Conservation (phyloP, 345 rosid genomes). For the Eucalyptus erythrocorys region DNA sequence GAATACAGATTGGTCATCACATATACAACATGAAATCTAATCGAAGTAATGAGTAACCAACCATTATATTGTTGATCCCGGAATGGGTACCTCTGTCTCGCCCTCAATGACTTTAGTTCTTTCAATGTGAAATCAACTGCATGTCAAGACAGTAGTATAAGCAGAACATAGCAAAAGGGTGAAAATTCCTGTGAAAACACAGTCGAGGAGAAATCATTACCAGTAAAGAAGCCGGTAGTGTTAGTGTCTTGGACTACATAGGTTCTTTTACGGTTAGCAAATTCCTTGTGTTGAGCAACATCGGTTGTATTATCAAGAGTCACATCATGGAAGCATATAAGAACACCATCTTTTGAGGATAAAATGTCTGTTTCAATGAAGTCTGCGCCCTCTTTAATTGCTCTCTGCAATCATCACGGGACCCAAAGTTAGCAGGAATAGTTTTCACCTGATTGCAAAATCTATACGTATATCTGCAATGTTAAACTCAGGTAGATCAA, state of each 20-base stretch:
- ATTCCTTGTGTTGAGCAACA: slow-evolving; percentile 62
- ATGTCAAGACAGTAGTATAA: not conserved
- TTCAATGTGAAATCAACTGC: slow-evolving; percentile 83
- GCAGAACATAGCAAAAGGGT: not conserved
- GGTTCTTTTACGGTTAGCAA: slow-evolving; percentile 73
- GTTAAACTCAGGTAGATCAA: not conserved
- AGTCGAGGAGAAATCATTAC: slow-evolving; percentile 14
- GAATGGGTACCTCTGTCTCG: slow-evolving; percentile 68
- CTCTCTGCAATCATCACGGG: slow-evolving; percentile 46
- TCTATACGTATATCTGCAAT: not conserved
- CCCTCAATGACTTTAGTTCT: slow-evolving; percentile 61
- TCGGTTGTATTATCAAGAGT: slow-evolving; percentile 70
- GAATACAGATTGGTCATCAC: not conserved
- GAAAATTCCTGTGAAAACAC: not conserved
- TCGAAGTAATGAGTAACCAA: slow-evolving; percentile 4
- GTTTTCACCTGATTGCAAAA: not conserved
- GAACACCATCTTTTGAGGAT: slow-evolving; percentile 74
- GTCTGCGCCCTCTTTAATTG: slow-evolving; percentile 90
- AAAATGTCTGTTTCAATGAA: slow-evolving; percentile 86
- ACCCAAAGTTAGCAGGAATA: not conserved
- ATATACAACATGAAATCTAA: not conserved
- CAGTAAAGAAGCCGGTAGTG: slow-evolving; percentile 65
- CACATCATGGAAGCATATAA: slow-evolving; percentile 77
- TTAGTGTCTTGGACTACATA: slow-evolving; percentile 73
- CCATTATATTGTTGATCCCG: slow-evolving; percentile 92